Conservation (phyloP, 805 yeast species). For the Pichia nanzhaoensis region DNA sequence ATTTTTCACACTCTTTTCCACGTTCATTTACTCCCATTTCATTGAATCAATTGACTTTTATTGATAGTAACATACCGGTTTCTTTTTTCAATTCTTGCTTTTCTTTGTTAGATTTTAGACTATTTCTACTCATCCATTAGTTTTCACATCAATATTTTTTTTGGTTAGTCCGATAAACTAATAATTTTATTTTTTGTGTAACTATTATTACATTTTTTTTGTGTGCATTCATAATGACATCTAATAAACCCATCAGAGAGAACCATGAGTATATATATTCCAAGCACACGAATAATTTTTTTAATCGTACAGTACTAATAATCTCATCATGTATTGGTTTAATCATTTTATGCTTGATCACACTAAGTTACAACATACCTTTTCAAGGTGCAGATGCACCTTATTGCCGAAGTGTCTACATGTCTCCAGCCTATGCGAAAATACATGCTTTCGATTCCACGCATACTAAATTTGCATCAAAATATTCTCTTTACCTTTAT, state of each 20-base stretch:
- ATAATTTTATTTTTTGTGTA: too few species aligned
- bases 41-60: too few species aligned
- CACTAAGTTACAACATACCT: constrained; percentile 23
- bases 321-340: constrained; percentile 18
- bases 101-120: too few species aligned
- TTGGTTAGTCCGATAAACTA: too few species aligned
- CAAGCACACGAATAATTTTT: background rate
- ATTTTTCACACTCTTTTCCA: too few species aligned
- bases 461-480: constrained; percentile 64
- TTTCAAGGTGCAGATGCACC: constrained; percentile 42
- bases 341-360: constrained; percentile 21
- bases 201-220: too few species aligned
- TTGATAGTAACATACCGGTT: too few species aligned
- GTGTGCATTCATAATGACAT: background rate
- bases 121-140: too few species aligned
- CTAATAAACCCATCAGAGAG: background rate
- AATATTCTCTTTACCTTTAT: constrained; percentile 79
- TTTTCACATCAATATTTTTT: too few species aligned
- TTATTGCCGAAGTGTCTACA: constrained; percentile 59
- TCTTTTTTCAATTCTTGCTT: too few species aligned
- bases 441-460: constrained; percentile 65
- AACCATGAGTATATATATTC: background rate
- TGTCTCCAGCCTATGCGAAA: constrained; percentile 81
- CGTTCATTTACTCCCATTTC: too few species aligned
- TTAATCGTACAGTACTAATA: background rate